Base-by-base conservation (phyloP, 108 stramenopile species). In the Cyclotella baltica region DNA sequence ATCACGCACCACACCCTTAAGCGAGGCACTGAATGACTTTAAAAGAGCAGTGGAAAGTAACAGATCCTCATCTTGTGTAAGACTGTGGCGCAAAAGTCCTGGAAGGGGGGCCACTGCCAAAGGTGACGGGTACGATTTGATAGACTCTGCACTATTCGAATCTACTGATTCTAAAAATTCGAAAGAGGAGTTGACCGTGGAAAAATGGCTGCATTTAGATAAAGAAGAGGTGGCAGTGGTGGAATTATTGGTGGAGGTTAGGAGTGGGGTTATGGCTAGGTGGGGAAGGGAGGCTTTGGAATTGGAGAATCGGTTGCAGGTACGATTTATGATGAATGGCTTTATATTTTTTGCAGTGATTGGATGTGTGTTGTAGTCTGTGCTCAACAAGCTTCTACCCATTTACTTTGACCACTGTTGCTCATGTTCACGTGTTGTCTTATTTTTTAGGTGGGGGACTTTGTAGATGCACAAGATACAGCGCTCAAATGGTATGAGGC, bases 401-500 rank as follows among this genome's bases (percentile, higher is more conserved):
- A n/a, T n/a, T 48, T 6, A 4, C n/a, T 48, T 3, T 56, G 11
- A 36, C 27, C 16, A 20, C 6, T 15, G 19, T 56, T 30, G 1
- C 20, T 15, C 68, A 28, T 16, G 31, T 28, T 18, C 1, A 23
- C 55, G 29, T 37, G 16, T 55, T 13, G 15, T 4, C 46, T 34
- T 47, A 66, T 43, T 38, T 23, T 23, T 56, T 31, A 85, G 80
- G 87, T 88, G 29, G 93, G 93, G 61, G 93, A 93, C 65, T 91
- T 87, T 85, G 86, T 89, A 0, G 93, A 93, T 83, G 93, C 90
- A 20, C 93, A 93, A 75, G 93, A 93, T 51, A 70, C 78, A 34
- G 75, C 90, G 3, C 77, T 90, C 13, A 90, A 89, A 67, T 93
- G 93, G 93, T 93, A 90, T 66, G 93, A 93, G 72, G 85, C 89